These are phyloP conservation scores for Solanum ahanhuiri DNA, from an alignment of 257 asterid species.

Conservation along the genomic window DNA sequence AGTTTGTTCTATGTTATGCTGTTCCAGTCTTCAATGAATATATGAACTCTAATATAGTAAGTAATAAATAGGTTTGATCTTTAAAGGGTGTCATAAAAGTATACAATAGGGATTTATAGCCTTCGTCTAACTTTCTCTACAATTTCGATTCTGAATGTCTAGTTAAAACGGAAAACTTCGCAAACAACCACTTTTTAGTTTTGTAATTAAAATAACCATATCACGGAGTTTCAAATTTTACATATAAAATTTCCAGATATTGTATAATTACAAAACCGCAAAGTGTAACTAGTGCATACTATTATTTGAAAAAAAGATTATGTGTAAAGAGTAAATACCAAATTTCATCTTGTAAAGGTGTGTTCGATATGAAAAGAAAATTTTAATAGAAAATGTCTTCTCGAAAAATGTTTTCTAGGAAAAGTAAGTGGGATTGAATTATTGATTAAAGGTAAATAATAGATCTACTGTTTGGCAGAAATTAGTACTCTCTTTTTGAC, in stretches of 20 bases:
- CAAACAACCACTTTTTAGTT: background rate
- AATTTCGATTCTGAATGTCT: background rate
- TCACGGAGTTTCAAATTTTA: background rate
- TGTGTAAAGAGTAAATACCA: background rate
- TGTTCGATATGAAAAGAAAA: background rate
- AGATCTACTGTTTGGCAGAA: background rate
- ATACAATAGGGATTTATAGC: background rate
- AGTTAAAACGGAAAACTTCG: background rate
- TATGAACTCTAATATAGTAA: background rate
- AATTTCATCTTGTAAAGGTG: background rate
- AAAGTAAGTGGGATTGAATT: background rate
- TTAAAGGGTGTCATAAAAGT: background rate
- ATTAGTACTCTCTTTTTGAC: background rate
- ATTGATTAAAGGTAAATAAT: background rate
- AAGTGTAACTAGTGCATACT: background rate
- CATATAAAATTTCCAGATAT: background rate
- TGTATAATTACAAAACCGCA: background rate
- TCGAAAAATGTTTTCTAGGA: background rate
- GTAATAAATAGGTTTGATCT: background rate
- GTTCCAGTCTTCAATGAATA: background rate
- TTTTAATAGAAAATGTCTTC: background rate
- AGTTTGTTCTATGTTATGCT: background rate
- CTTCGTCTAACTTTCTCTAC: background rate
- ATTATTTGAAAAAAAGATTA: background rate
- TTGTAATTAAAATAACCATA: background rate